Evolutionary conservation across 805 yeast genomes (phyloP).

Genomic region (Wickerhamomyces ciferrii): DNA sequence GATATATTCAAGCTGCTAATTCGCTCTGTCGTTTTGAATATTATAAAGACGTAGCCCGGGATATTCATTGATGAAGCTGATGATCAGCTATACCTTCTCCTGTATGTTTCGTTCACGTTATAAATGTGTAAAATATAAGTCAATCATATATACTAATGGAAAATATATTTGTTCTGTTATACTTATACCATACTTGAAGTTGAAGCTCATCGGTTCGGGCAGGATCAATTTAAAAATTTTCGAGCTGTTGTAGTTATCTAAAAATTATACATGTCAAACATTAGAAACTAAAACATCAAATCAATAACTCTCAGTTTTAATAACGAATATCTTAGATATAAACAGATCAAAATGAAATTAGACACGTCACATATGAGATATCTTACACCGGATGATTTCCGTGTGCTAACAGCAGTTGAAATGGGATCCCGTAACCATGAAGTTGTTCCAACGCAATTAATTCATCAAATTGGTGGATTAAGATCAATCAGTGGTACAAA

Average conservation of each 20-base stretch:
- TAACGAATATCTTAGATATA: no score
- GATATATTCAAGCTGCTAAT: no score
- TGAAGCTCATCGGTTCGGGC: not conserved
- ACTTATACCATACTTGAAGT: no score
- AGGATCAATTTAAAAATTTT: not conserved
- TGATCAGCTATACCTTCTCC: no score
- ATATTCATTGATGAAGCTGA: no score
- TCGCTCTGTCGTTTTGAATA: no score
- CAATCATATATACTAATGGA: no score
- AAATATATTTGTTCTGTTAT: no score
- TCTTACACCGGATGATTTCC: slow-evolving; percentile 84
- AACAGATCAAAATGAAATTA: slow-evolving; percentile 60
- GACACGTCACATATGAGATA: slow-evolving; percentile 94
- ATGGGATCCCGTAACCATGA: slow-evolving; percentile 91
- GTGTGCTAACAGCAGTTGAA: slow-evolving; percentile 85
- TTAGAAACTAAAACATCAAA: not conserved
- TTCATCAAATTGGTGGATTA: slow-evolving; percentile 74
- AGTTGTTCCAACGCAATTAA: slow-evolving; percentile 84
- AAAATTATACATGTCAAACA: not conserved
- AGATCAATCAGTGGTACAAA: slow-evolving; percentile 73
- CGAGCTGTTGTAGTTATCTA: not conserved
- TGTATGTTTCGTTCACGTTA: no score
- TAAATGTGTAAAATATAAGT: no score
- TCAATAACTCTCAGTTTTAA: no score
- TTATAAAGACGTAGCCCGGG: no score